Conservation (phyloP, 495 filamentous ascomycete species). For the Penicillium crystallinum region DNA sequence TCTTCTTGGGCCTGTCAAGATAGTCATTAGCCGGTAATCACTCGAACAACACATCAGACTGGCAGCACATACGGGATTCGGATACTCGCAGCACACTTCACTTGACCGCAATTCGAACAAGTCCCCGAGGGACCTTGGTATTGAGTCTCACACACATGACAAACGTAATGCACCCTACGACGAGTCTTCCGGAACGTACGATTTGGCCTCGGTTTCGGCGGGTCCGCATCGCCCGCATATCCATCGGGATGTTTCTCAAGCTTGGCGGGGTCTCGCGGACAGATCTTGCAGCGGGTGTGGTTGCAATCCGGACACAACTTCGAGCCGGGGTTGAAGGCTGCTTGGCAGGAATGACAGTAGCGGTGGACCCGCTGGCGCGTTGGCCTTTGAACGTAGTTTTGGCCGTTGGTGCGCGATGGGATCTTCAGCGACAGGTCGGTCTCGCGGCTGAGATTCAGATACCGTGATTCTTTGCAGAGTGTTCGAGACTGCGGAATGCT, state of each 20-base stretch:
- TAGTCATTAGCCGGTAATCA: conserved; percentile 19
- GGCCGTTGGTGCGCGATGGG: conserved; percentile 59
- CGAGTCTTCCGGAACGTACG: conserved; percentile 42
- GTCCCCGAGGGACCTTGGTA: conserved; percentile 42
- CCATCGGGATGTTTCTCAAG: conserved; percentile 70
- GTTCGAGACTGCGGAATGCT: conserved; percentile 8
- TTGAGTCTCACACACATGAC: conserved; percentile 56
- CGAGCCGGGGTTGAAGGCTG: conserved; percentile 50
- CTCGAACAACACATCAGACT: not conserved
- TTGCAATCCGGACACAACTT: conserved; percentile 66
- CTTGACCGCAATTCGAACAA: conserved; percentile 62
- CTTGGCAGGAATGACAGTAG: conserved; percentile 71
- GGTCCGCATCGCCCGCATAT: conserved; percentile 66
- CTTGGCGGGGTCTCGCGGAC: conserved; percentile 72
- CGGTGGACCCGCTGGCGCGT: conserved; percentile 67
- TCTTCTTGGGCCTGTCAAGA: conserved; percentile 47
- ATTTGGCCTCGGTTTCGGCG: conserved; percentile 25
- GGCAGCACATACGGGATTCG: conserved; percentile 43
- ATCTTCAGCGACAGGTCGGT: conserved; percentile 42
- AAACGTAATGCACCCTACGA: conserved; percentile 53
- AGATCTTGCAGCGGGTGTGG: conserved; percentile 75
- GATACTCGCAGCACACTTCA: conserved; percentile 43
- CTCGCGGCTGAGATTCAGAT: conserved; percentile 15
- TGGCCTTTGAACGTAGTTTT: conserved; percentile 63
- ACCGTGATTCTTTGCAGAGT: not conserved